Evolutionary conservation across 2,329 filamentous ascomycete species (phyloP), one percentile per base, ranked within the genome.

Genomic region (Sclerotiophoma versabilis): DNA sequence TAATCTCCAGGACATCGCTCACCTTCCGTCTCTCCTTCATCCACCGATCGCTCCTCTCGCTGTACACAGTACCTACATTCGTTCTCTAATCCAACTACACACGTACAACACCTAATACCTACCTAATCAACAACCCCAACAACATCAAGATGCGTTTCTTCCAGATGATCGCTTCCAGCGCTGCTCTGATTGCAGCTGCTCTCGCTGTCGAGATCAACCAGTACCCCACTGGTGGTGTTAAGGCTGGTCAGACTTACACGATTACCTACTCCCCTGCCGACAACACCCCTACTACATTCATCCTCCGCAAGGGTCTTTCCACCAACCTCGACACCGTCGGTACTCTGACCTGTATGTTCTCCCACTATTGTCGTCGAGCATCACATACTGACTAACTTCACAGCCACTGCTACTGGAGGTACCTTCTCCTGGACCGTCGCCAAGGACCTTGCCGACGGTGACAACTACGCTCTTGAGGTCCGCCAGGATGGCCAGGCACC

Each of bases 391-490:
- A 71, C 49, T 7, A 9, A 15, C 14, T 9, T n/a, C 3, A 38
- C 45, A 78, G 79, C 69, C 32, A 56, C 75, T 48, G 81, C 77
- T 20, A 76, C 71, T 42, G 77, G 76, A 43, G 81, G 80, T 51
- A 72, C 68, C 20, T 84, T 76, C 76, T 75, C 73, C 50, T 87
- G 83, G 82, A 83, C 76, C 14, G 80, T 82, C 5, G 68, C 73
- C 32, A 68, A 64, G 20, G 70, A 64, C 32, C 74, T 86, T 23
- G 63, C 70, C 37, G 70, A 77, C 58, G 79, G 73, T 50, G 55
- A 69, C 30, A 76, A 84, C 74, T 87, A 87, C 66, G 84, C 85
- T 49, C 79, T 87, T 53, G 73, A 85, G 70, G 85, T 88, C 73
- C 69, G 64, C 12, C 84, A 86, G 67, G 80, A 77, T 54, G 73